phyloP scores from a whole-genome alignment of 352 stramenopile genomes.

The Aphanomyces astaci region DNA sequence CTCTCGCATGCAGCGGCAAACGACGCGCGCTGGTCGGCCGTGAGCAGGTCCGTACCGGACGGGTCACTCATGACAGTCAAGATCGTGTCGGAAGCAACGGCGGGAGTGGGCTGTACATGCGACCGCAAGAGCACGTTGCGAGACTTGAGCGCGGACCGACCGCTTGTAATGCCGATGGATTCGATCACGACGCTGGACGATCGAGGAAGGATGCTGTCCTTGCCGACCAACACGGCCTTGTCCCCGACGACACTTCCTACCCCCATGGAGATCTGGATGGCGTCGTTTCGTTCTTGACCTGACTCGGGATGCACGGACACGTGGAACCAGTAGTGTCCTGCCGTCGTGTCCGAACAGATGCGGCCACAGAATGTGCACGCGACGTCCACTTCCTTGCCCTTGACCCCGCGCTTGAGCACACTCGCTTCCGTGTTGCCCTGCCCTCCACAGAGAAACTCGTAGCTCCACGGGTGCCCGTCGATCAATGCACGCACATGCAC shows the following conservation, averaged over 20 bases:
- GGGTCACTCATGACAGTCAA: slow-evolving; percentile 53
- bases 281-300: slow-evolving; percentile 30
- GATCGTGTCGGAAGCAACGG: slow-evolving; percentile 33
- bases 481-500: slow-evolving; percentile 5
- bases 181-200: slow-evolving; percentile 32
- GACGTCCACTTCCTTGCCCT: slow-evolving; percentile 43
- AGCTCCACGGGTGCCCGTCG: not conserved
- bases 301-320: slow-evolving; percentile 8
- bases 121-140: slow-evolving; percentile 36
- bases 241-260: slow-evolving; percentile 44
- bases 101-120: not conserved
- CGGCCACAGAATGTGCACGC: slow-evolving; percentile 54
- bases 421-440: slow-evolving; percentile 23
- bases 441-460: slow-evolving; percentile 18
- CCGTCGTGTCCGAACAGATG: slow-evolving; percentile 48
- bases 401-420: slow-evolving; percentile 24
- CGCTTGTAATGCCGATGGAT: slow-evolving; percentile 54
- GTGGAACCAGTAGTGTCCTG: slow-evolving; percentile 60
- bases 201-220: slow-evolving; percentile 27
- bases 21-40: slow-evolving; percentile 38
- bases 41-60: slow-evolving; percentile 49
- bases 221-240: slow-evolving; percentile 45
- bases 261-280: slow-evolving; percentile 36
- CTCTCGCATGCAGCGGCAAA: slow-evolving; percentile 42
- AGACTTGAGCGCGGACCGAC: slow-evolving; percentile 46